Base-by-base conservation (phyloP, 345 rosid genomes). In the Erysimum cheiranthoides region DNA sequence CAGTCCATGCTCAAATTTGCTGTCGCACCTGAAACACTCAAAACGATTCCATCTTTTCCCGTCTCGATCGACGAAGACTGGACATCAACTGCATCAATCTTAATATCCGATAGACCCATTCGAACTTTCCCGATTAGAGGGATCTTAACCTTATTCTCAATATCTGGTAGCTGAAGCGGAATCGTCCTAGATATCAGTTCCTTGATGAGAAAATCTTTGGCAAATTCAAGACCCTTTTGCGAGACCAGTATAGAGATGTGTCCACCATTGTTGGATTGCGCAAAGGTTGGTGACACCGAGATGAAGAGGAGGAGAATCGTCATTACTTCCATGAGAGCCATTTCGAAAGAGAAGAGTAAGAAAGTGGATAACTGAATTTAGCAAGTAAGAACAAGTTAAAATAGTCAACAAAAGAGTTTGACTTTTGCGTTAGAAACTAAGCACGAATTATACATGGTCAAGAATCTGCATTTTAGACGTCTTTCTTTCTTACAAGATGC, bases 1-100 rank as follows among this genome's bases (percentile, higher is more conserved):
- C 96, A 93, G 4, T 82, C 85, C 94, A 90, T 82, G 72, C 81
- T 85, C 82, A 89, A 76, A 79, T 86, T 70, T 6, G 93, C 94
- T 2, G 87, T 81, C 16, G 91, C 89, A 27, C 85, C 89, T 0
- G 84, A 83, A 74, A 84, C 88, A 76, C 85, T 76, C 18, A 93
- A 52, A 27, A 74, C 42, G 34, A 92, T 68, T 21, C 91, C 80
- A n/a, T 40, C 12, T 6, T 79, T 83, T 32, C 89, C 87, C 1
- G 91, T 82, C 73, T 76, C 60, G 63, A 86, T 85, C 43, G 38
- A 56, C 7, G 96, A 87, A 53, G 87, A 77, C 77, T 73, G 64
- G 28, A 92, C 42, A 32, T 73, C 61, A 18, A 84, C 86, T 30
- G 79, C 50, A 73, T 79, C 34, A 58, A 92, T 84, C 14, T 75